These are phyloP conservation scores for Leccinum pachyderme DNA, from an alignment of 1,284 basidiomycete genomes.

Conservation along the genomic window DNA sequence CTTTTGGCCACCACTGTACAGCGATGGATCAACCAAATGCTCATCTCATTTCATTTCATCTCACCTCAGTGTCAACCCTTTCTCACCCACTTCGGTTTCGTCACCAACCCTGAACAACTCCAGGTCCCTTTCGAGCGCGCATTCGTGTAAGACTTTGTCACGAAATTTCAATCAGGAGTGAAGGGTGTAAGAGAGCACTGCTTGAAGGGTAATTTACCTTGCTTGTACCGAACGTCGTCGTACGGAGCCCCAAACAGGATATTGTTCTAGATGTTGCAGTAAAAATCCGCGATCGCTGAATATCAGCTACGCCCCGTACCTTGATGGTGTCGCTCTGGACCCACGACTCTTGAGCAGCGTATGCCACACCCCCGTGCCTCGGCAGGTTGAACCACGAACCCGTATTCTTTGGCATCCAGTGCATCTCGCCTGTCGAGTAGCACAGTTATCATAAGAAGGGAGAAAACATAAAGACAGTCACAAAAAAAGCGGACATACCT, in stretches of 20 bases:
- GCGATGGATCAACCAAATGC: not conserved
- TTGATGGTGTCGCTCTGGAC: conserved; percentile 1
- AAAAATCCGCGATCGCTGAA: not conserved
- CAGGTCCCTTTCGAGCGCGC: not conserved
- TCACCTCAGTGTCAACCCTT: conserved; percentile 1
- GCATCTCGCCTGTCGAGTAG: not conserved
- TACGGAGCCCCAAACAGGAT: not conserved
- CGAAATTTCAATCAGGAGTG: not conserved
- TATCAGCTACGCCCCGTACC: not conserved
- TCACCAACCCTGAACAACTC: not conserved
- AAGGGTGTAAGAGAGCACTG: not conserved
- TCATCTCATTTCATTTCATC: not conserved
- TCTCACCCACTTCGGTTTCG: not conserved
- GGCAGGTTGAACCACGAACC: conserved; percentile 1
- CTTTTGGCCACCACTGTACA: not conserved
- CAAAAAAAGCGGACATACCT: not conserved
- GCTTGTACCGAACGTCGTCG: not conserved
- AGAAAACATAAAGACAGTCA: not conserved
- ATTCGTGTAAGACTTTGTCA: not conserved
- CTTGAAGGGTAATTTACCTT: not conserved
- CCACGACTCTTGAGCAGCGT: not conserved
- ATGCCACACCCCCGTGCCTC: not conserved
- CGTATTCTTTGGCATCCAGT: not conserved
- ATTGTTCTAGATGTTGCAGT: not conserved
- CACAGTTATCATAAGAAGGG: not conserved